Evolutionary conservation across 2,329 filamentous ascomycete genomes (phyloP).

Genomic region (Hypoxylon sp.): DNA sequence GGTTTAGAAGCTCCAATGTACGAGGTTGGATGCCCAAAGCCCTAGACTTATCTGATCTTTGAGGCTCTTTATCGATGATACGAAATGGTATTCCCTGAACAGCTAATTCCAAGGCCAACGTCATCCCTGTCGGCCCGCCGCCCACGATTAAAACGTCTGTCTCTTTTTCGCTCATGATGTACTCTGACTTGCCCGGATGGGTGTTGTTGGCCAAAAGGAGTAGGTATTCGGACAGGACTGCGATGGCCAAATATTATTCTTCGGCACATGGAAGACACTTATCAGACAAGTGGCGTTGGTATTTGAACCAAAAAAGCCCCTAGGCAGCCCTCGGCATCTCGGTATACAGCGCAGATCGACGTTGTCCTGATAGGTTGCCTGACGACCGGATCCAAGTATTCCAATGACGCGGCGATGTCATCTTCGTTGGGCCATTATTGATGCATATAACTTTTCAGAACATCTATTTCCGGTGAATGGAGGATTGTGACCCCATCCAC

Average conservation of each 20-base stretch:
- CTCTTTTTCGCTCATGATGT: slow-evolving; percentile 47
- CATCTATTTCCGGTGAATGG: slow-evolving; percentile 19
- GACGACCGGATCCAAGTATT: slow-evolving; percentile 11
- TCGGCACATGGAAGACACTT: background rate
- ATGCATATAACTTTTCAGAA: slow-evolving; percentile 7
- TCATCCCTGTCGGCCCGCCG: slow-evolving; percentile 58
- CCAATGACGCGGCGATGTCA: slow-evolving; percentile 31
- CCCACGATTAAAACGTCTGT: slow-evolving; percentile 57
- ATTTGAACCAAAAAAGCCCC: slow-evolving; percentile 25
- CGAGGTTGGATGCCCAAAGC: slow-evolving; percentile 62
- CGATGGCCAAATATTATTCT: background rate
- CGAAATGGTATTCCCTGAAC: slow-evolving; percentile 49
- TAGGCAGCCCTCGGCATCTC: background rate
- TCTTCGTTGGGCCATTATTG: slow-evolving; percentile 14
- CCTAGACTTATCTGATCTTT: slow-evolving; percentile 55
- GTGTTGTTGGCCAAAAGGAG: background rate
- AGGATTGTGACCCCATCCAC: slow-evolving; percentile 13
- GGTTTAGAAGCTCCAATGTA: slow-evolving; percentile 63
- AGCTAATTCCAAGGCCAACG: slow-evolving; percentile 54
- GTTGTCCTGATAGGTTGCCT: background rate
- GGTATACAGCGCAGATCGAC: slow-evolving; percentile 1
- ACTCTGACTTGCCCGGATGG: background rate
- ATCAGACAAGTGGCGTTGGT: slow-evolving; percentile 10
- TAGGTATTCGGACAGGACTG: background rate
- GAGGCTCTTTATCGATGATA: slow-evolving; percentile 58